Percentiles rank a stretch among this genome's conserved stretches.
Evolutionary conservation across 768 basidiomycete species (phyloP).

Genomic region (Collybiopsis confluens): DNA sequence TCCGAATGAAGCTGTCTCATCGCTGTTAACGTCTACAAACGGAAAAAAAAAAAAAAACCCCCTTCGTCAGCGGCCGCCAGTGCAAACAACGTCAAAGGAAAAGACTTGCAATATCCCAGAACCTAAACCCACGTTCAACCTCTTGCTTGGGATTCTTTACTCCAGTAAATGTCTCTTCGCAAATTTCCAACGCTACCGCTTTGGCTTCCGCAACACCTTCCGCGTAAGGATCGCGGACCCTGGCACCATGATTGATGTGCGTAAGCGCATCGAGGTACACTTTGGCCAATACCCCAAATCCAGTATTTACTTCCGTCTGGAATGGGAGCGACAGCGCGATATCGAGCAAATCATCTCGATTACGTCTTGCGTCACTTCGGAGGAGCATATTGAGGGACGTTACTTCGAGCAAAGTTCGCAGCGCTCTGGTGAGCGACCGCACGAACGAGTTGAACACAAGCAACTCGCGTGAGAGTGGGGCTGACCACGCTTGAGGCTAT

Average conservation of each 20-base stretch:
- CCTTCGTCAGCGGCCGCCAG: constrained; percentile 44
- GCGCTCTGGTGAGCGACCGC: constrained; percentile 82
- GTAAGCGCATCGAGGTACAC: constrained; percentile 93
- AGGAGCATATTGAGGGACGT: constrained; percentile 91
- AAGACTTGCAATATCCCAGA: constrained; percentile 92
- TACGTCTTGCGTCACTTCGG: constrained; percentile 79
- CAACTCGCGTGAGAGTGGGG: constrained; percentile 92
- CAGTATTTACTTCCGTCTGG: constrained; percentile 95
- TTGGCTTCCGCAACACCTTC: constrained; percentile 83
- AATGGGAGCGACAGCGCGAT: constrained; percentile 90
- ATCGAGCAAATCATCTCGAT: constrained; percentile 89
- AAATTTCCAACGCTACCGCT: constrained; percentile 80
- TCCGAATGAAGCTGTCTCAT: constrained; percentile 88
- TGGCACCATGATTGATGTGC: constrained; percentile 75
- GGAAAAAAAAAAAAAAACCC: constrained; percentile 74
- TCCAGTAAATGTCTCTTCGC: constrained; percentile 91
- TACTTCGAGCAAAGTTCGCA: constrained; percentile 88
- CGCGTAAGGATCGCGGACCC: constrained; percentile 73
- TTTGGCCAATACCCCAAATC: constrained; percentile 95
- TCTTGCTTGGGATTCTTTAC: constrained; percentile 85
- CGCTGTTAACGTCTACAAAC: constrained; percentile 83
- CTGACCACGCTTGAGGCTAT: constrained; percentile 89
- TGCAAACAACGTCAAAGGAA: constrained; percentile 56
- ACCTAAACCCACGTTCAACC: constrained; percentile 94
- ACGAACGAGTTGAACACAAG: constrained; percentile 99